phyloP scores from a whole-genome alignment of 2,329 filamentous ascomycete species.

The Orbilia ellipsospora region DNA sequence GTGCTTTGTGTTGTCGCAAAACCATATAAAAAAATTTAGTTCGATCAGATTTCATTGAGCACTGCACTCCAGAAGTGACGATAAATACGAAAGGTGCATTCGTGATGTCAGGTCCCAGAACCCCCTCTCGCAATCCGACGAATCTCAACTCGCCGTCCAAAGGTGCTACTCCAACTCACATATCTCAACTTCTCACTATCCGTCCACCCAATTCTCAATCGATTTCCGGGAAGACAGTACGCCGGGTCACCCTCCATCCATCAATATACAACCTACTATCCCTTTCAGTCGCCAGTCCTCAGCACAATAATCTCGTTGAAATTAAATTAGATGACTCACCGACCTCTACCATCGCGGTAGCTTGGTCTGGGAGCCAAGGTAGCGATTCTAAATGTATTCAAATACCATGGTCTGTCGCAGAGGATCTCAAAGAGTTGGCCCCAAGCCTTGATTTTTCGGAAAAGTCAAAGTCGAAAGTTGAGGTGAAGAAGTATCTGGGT shows the following conservation, averaged over 20 bases:
- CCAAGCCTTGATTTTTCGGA: conserved; percentile 38
- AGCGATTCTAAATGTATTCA: conserved; percentile 52
- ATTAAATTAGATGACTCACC: conserved; percentile 43
- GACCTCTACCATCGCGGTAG: conserved; percentile 32
- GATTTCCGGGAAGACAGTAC: conserved; percentile 40
- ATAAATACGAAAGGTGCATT: neutral
- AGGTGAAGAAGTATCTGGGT: conserved; percentile 57
- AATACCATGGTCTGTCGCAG: conserved; percentile 35
- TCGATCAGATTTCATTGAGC: neutral
- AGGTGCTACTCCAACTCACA: conserved; percentile 34
- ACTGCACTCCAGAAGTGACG: neutral
- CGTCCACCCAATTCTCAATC: conserved; percentile 40
- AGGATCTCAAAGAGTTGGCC: conserved; percentile 37
- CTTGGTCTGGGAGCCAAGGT: conserved; percentile 49
- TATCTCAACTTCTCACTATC: conserved; percentile 46
- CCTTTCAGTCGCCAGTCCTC: conserved; percentile 43
- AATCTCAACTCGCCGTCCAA: conserved; percentile 51
- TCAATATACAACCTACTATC: conserved; percentile 52
- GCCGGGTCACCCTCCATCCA: conserved; percentile 44
- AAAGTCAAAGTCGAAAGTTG: conserved; percentile 55
- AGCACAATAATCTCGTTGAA: conserved; percentile 50
- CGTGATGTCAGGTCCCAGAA: conserved; percentile 49
- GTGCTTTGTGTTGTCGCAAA: conserved; percentile 33
- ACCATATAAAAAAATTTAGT: conserved; percentile 12
- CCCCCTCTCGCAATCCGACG: conserved; percentile 38